These are phyloP conservation scores for Trichoderma oligosporum DNA, from an alignment of 2,329 filamentous ascomycete species.

Conservation along the genomic window DNA sequence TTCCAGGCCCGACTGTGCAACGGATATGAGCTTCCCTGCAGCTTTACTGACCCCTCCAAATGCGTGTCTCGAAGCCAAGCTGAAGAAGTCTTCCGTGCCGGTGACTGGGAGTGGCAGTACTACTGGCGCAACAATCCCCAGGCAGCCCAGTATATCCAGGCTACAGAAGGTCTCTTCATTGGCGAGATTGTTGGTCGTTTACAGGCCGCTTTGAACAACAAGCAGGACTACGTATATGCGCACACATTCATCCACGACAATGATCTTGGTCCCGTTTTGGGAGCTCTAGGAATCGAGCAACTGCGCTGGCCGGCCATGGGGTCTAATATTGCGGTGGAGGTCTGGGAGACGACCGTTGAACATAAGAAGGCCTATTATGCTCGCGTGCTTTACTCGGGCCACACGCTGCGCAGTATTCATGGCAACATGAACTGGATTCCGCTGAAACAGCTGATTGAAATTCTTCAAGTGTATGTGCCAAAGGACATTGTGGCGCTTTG, in stretches of 20 bases:
- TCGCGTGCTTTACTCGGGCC: slow-evolving; percentile 11
- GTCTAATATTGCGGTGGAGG: slow-evolving; percentile 8
- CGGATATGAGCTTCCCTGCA: slow-evolving; percentile 10
- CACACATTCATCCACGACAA: slow-evolving; percentile 12
- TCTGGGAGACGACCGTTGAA: slow-evolving; percentile 4
- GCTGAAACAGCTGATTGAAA: slow-evolving; percentile 1
- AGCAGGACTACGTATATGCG: slow-evolving; percentile 5
- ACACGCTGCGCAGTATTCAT: slow-evolving; percentile 10
- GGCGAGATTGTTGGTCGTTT: slow-evolving; percentile 5
- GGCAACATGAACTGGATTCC: slow-evolving; percentile 6
- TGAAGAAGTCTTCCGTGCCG: slow-evolving; percentile 11
- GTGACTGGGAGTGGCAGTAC: slow-evolving; percentile 15
- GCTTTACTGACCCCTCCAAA: slow-evolving; percentile 2
- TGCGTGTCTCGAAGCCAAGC: slow-evolving; percentile 3
- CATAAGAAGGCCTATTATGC: neutral
- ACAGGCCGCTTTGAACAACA: neutral
- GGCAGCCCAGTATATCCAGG: slow-evolving; percentile 5
- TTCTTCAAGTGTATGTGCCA: slow-evolving; percentile 7
- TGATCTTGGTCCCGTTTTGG: slow-evolving; percentile 3
- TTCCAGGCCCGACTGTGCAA: slow-evolving; percentile 13
- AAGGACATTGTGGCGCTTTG: slow-evolving; percentile 10
- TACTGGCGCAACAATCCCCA: slow-evolving; percentile 11
- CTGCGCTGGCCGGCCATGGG: slow-evolving; percentile 13
- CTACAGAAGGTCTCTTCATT: slow-evolving; percentile 4
- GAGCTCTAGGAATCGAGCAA: slow-evolving; percentile 12